A percentile compares a stretch with the other conserved stretches of the same genome.
These are phyloP conservation scores for Debaryomyces sp. DNA, from an alignment of 1,139 yeast species.

Conservation along the genomic window DNA sequence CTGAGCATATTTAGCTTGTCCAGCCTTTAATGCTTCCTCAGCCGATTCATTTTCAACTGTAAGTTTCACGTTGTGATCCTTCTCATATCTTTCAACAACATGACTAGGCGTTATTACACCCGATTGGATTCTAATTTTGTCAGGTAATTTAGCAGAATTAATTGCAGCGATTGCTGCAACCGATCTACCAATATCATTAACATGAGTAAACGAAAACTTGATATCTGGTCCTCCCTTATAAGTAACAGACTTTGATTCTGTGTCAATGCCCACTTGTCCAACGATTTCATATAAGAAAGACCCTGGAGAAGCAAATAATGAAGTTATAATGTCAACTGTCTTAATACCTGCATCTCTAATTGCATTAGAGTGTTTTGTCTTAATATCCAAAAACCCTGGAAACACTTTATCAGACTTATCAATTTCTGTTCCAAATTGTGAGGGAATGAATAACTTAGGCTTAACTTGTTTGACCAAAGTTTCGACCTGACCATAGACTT, in stretches of 20 bases:
- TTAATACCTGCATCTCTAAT: conserved; percentile 53
- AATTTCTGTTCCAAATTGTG: conserved; percentile 60
- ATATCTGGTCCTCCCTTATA: conserved; percentile 46
- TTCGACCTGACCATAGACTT: conserved; percentile 27
- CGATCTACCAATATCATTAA: conserved; percentile 51
- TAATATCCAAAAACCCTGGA: conserved; percentile 39
- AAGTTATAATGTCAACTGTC: conserved; percentile 49
- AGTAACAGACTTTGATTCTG: conserved; percentile 35
- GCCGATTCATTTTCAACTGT: conserved; percentile 27
- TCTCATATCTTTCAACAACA: conserved; percentile 44
- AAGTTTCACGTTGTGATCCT: conserved; percentile 38
- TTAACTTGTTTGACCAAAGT: conserved; percentile 40
- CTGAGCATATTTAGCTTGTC: conserved; percentile 27
- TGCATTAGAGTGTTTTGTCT: conserved; percentile 39
- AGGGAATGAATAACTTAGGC: conserved; percentile 60
- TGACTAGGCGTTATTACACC: conserved; percentile 42
- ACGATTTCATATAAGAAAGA: conserved; percentile 35
- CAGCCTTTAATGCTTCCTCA: conserved; percentile 34
- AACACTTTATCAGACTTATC: conserved; percentile 22
- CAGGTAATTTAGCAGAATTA: conserved; percentile 45
- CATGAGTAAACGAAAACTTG: conserved; percentile 33
- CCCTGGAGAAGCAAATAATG: conserved; percentile 48
- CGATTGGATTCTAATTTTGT: conserved; percentile 46
- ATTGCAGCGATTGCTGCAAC: conserved; percentile 44
- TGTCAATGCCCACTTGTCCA: conserved; percentile 42